Conservation (phyloP, 306 rosid genomes). For the Ziziphus jujuba region DNA sequence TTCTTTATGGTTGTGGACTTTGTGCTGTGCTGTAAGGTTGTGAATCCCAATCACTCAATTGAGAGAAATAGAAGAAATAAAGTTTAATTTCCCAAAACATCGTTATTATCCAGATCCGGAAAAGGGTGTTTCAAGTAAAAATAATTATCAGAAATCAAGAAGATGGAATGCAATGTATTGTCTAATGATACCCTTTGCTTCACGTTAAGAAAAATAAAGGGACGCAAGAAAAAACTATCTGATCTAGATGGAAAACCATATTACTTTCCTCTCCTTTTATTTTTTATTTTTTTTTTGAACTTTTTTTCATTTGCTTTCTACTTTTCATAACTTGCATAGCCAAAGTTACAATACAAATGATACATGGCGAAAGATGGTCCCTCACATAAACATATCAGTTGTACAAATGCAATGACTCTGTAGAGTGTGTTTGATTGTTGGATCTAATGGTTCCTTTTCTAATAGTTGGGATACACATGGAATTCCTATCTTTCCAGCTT, state of each 20-base stretch:
- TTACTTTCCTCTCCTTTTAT: no score
- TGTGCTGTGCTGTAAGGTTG: not conserved
- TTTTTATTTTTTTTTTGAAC: no score
- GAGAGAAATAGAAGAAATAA: not conserved
- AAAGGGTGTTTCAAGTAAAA: not conserved
- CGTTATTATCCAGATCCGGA: not conserved
- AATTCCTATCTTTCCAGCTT: conserved; percentile 70
- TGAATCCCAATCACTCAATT: not conserved
- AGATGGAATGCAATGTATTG: conserved; percentile 5
- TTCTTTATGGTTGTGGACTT: not conserved
- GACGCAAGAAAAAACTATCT: not conserved
- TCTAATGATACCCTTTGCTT: not conserved
- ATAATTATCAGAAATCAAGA: not conserved
- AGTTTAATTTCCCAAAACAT: not conserved
- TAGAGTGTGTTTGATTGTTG: no score
- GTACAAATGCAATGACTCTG: no score
- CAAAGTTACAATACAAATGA: not conserved
- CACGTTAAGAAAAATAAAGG: not conserved
- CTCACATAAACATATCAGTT: no score
- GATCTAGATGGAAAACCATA: not conserved
- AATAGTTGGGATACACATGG: conserved; percentile 17
- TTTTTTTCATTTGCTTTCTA: not conserved
- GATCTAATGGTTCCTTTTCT: not conserved
- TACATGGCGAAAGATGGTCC: not conserved
- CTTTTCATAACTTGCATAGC: not conserved